A percentile compares a stretch with the other conserved stretches of the same genome.
These are phyloP conservation scores for Cokeromyces recurvatus DNA, from an alignment of 371 early-diverging fungal genomes.

Conservation along the genomic window DNA sequence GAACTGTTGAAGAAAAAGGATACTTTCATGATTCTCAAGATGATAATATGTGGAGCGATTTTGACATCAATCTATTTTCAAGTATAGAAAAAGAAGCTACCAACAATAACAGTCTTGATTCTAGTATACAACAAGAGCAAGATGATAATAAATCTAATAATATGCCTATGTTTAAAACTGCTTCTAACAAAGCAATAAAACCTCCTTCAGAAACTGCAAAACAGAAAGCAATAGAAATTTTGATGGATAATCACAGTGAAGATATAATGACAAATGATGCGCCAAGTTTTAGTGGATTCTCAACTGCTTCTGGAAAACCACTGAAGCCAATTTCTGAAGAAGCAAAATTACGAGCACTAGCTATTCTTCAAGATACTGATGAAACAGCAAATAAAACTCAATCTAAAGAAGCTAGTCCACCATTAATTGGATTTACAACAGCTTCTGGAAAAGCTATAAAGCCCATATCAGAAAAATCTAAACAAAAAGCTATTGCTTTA, in stretches of 20 bases:
- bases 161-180: too few species aligned
- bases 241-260: background rate
- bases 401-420: too few species aligned
- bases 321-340: background rate
- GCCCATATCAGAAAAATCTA: background rate
- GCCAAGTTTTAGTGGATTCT: background rate
- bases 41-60: constrained; percentile 5
- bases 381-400: too few species aligned
- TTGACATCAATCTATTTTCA: background rate
- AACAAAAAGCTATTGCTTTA: background rate
- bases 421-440: background rate
- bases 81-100: background rate
- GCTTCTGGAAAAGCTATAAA: constrained; percentile 7
- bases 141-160: too few species aligned
- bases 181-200: constrained; percentile 2
- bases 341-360: too few species aligned
- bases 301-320: constrained; percentile 6
- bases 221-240: background rate
- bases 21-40: constrained; percentile 2
- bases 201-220: constrained; percentile 1
- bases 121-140: too few species aligned
- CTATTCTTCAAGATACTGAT: too few species aligned
- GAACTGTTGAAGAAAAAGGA: background rate
- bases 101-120: background rate
- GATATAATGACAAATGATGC: too few species aligned